A percentile compares a stretch with the other conserved stretches of the same genome.
Conservation (phyloP, 345 rosid genomes). For the Geranium brycei region DNA sequence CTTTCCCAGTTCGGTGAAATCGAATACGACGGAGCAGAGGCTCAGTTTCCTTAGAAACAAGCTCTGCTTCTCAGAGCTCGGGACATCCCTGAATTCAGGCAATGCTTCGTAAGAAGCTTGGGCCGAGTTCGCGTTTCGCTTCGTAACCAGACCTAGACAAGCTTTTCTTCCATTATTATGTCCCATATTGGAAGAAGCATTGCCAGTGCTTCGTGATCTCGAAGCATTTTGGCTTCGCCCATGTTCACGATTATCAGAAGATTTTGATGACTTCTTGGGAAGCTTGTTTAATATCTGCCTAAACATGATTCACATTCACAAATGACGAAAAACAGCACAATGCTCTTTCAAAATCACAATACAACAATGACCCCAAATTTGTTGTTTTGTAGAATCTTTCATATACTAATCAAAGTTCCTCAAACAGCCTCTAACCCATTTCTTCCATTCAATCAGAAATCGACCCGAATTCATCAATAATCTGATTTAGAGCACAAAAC, state of each 20-base stretch:
- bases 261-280: conserved; percentile 72
- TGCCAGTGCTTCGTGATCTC: conserved; percentile 30
- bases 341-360: conserved; percentile 10
- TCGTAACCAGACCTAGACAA: conserved; percentile 21
- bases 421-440: conserved; percentile 9
- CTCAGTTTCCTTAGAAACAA: conserved; percentile 62
- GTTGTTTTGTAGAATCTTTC: conserved; percentile 2
- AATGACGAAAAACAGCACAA: conserved; percentile 5
- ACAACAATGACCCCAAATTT: conserved; percentile 6
- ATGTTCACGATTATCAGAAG: conserved; percentile 41
- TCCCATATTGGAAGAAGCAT: conserved; percentile 28
- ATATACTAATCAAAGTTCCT: conserved; percentile 7
- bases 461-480: not conserved
- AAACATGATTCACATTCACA: conserved; percentile 36
- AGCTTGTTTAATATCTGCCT: conserved; percentile 72
- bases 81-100: conserved; percentile 65
- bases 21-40: conserved; percentile 54
- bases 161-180: conserved; percentile 21
- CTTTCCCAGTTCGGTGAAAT: conserved; percentile 55
- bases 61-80: conserved; percentile 57
- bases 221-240: conserved; percentile 28
- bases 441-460: conserved; percentile 4
- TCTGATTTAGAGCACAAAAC: not conserved
- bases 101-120: conserved; percentile 40
- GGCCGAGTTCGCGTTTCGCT: conserved; percentile 22